Evolutionary conservation across 106 monocot genomes (phyloP).

Genomic region (Agapanthus africanus): DNA sequence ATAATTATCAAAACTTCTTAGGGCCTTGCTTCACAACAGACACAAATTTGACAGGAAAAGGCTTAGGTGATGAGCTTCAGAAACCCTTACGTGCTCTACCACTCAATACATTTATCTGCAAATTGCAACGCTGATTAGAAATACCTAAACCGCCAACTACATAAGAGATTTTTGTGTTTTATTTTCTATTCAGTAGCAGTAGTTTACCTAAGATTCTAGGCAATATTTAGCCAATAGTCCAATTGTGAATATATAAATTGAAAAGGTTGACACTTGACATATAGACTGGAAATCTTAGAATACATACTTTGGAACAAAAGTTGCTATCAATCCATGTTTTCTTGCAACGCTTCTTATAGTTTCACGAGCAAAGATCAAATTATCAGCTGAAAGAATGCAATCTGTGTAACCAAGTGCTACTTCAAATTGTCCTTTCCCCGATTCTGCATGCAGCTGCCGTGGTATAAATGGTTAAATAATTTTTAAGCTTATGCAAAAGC

Average conservation of each 20-base stretch:
- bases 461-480: constrained; percentile 11
- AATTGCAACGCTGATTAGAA: neutral
- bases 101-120: neutral
- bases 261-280: neutral
- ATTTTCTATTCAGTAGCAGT: neutral
- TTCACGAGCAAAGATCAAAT: constrained; percentile 77
- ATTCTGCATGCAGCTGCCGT: constrained; percentile 80
- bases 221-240: neutral
- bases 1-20: too few species aligned
- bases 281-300: neutral
- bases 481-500: neutral
- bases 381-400: constrained; percentile 72
- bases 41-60: too few species aligned
- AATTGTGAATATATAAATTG: neutral
- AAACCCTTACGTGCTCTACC: neutral
- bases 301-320: constrained; percentile 89
- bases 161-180: neutral
- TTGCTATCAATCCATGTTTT: constrained; percentile 82
- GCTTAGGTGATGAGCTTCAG: too few species aligned
- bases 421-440: constrained; percentile 94
- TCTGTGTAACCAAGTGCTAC: constrained; percentile 47
- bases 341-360: constrained; percentile 67
- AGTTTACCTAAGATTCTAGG: neutral
- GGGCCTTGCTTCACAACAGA: too few species aligned
- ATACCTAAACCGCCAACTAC: neutral